Conservation (phyloP, 768 basidiomycete species). For the Cystofilobasidium capitatum region DNA sequence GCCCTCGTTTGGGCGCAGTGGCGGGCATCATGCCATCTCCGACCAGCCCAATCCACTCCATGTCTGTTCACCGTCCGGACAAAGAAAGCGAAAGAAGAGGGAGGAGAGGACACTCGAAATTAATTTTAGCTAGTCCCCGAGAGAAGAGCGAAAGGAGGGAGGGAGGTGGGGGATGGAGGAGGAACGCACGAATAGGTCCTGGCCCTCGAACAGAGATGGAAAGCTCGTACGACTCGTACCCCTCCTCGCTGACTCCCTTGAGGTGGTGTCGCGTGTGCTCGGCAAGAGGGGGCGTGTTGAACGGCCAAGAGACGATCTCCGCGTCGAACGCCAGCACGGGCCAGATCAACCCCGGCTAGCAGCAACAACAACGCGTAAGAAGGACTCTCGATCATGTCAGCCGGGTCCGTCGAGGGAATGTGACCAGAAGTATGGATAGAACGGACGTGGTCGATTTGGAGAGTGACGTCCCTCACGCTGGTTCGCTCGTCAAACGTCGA, state of each 20-base stretch:
- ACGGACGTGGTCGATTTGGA: constrained; percentile 17
- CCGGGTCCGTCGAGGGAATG: not conserved
- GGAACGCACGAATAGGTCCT: constrained; percentile 14
- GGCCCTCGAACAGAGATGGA: not conserved
- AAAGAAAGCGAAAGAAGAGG: not conserved
- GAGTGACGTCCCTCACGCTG: not conserved
- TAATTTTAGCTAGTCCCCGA: not conserved
- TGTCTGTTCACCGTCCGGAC: not conserved
- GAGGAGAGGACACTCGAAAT: not conserved
- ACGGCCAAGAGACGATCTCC: constrained; percentile 21
- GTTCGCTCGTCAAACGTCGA: constrained; percentile 11
- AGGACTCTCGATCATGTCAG: not conserved
- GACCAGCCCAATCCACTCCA: constrained; percentile 22
- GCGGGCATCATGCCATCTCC: constrained; percentile 19
- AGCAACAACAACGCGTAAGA: too few species aligned
- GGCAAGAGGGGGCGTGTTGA: constrained; percentile 19
- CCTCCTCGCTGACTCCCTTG: constrained; percentile 14
- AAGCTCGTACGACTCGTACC: constrained; percentile 18
- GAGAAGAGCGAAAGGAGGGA: not conserved
- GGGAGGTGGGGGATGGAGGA: too few species aligned
- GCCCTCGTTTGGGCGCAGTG: constrained; percentile 10
- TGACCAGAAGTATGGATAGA: not conserved
- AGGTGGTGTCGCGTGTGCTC: constrained; percentile 13
- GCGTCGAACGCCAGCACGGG: constrained; percentile 21
- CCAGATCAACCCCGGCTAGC: constrained; percentile 18